Percentiles rank a stretch among this genome's conserved stretches.
Evolutionary conservation across 345 rosid genomes (phyloP).

Genomic region (Cochlearia excelsa): DNA sequence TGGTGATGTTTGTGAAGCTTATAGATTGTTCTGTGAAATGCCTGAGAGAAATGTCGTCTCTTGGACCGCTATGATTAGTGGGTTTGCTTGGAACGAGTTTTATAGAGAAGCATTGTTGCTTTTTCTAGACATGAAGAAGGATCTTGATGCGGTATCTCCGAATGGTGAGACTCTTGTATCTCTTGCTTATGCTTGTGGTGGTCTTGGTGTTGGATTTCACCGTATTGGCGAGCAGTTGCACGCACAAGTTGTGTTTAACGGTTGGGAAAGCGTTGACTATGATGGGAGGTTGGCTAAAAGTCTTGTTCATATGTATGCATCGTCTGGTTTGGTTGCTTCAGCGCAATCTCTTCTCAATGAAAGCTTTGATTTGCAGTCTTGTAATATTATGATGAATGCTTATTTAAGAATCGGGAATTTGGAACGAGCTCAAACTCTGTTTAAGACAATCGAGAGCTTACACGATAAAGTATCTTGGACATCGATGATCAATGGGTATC

Average conservation of each 20-base stretch:
- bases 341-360: constrained; percentile 45
- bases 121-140: constrained; percentile 58
- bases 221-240: constrained; percentile 63
- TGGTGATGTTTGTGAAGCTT: constrained; percentile 47
- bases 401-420: constrained; percentile 46
- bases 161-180: constrained; percentile 68
- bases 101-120: constrained; percentile 46
- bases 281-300: constrained; percentile 65
- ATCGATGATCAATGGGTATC: constrained; percentile 64
- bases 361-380: constrained; percentile 54
- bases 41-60: constrained; percentile 61
- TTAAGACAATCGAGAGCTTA: constrained; percentile 45
- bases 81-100: constrained; percentile 52
- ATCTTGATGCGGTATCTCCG: constrained; percentile 39
- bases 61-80: constrained; percentile 70
- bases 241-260: constrained; percentile 44
- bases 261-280: constrained; percentile 46
- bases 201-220: constrained; percentile 47
- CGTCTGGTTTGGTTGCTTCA: constrained; percentile 49
- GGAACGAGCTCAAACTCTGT: constrained; percentile 46
- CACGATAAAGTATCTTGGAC: constrained; percentile 61
- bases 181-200: constrained; percentile 72
- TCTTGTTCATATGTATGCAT: constrained; percentile 70
- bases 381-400: constrained; percentile 64
- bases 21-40: constrained; percentile 47